Evolutionary conservation across 164 flowering plant species (phyloP), one percentile per base, ranked within the genome.

Genomic region (Annona squamosa): DNA sequence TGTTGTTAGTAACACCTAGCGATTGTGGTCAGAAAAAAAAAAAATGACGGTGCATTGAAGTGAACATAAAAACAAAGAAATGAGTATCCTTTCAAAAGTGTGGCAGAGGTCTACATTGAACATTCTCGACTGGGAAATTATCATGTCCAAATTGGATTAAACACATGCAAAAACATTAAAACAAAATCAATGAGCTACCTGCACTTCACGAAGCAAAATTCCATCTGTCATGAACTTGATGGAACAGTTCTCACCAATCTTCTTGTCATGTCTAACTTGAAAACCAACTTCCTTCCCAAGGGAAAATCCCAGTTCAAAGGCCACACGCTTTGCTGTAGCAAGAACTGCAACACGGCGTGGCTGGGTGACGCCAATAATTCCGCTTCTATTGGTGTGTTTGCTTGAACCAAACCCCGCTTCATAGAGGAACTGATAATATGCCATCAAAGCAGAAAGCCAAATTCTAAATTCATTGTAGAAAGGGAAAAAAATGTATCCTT

Each of bases 211-310:
- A 65, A 93, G 92, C 76, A 96, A 82, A 76, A 96, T 96, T 75
- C 99, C 99, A 82, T 96, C 99, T 48, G 99, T 93, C 99, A 96
- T 96, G 78, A 93, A 89, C 82, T 93, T 96, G 82, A 96, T 91
- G 67, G 92, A 85, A 79, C 92, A 83, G 71, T 72, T 82, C 57
- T 90, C 83, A 47, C 97, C 97, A 73, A 96, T 84, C 79, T 79
- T 84, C 84, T 84, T 93, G 87, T 96, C 98, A 84, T 96, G 87
- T 79, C 97, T 85, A 72, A 96, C 97, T 82, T 96, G 99, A 86
- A 93, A 96, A 0, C 98, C 99, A 66, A 96, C 89, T 82, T 96
- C 95, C 79, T 86, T 90, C 5, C 99, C 99, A 3, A 92, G 77
- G 76, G 64, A 75, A 78, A 90, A 80, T 75, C 98, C 97, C 76